phyloP scores from a whole-genome alignment of 2,329 filamentous ascomycete species.

The Thelonectria discophora region DNA sequence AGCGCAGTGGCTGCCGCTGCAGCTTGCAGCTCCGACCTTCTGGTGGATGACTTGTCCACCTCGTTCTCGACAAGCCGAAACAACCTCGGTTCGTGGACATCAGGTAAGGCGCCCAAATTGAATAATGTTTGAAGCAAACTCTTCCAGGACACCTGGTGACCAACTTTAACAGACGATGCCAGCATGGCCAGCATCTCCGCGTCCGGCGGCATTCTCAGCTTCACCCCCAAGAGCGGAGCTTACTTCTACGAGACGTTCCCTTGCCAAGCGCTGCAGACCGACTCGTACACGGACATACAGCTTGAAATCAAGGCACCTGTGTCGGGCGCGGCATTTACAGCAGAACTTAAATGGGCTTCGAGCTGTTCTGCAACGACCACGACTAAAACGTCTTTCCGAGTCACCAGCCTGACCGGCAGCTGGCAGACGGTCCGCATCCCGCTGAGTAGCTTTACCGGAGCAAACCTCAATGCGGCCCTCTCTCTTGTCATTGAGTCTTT shows the following conservation, averaged over 20 bases:
- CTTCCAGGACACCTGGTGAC: conserved; percentile 12
- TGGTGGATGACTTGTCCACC: conserved; percentile 47
- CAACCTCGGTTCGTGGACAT: conserved; percentile 47
- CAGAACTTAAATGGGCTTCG: conserved; percentile 51
- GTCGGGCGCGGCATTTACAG: conserved; percentile 40
- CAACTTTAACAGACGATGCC: conserved; percentile 55
- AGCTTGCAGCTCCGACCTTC: conserved; percentile 42
- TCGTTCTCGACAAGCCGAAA: conserved; percentile 47
- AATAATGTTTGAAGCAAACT: background rate
- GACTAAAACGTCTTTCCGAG: conserved; percentile 54
- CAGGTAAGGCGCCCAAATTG: conserved; percentile 41
- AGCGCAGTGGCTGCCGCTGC: conserved; percentile 27
- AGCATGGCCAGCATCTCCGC: conserved; percentile 55
- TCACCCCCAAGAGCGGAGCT: conserved; percentile 57
- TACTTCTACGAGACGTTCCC: conserved; percentile 65
- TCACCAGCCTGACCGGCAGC: conserved; percentile 58
- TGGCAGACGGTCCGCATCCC: conserved; percentile 61
- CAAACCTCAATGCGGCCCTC: conserved; percentile 59
- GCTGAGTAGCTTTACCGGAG: conserved; percentile 57
- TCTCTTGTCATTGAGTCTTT: conserved; percentile 55
- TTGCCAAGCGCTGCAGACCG: conserved; percentile 55
- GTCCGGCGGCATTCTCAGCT: conserved; percentile 55
- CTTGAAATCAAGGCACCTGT: conserved; percentile 37
- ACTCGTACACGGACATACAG: conserved; percentile 58
- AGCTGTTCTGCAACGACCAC: conserved; percentile 53